A percentile compares a stretch with the other conserved stretches of the same genome.
Conservation (phyloP, 805 yeast species). For the Nakazawaea populi region DNA sequence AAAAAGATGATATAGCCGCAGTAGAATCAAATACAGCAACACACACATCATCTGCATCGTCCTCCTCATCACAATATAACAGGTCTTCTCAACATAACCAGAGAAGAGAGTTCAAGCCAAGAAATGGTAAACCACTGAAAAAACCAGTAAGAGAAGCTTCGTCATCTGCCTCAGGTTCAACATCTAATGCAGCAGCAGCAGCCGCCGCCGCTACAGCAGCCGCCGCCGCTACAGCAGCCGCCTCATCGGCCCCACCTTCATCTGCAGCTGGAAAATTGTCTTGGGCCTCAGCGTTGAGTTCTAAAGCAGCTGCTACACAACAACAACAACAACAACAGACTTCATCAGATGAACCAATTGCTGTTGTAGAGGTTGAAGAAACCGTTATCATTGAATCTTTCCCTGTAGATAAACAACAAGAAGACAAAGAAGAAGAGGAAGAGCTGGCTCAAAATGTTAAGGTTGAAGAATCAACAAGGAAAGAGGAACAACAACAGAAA, state of each 20-base stretch:
- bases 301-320: constrained; percentile 15
- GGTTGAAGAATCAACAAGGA: not conserved
- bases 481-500: constrained; percentile 4
- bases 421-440: constrained; percentile 5
- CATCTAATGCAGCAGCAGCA: not conserved
- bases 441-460: not conserved
- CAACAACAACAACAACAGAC: not conserved
- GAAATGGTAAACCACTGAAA: not conserved
- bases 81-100: constrained; percentile 5
- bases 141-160: constrained; percentile 5
- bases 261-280: constrained; percentile 19
- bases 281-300: constrained; percentile 27
- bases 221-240: constrained; percentile 4
- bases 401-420: constrained; percentile 5
- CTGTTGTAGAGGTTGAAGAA: constrained; percentile 4
- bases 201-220: constrained; percentile 7
- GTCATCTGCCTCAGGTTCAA: constrained; percentile 4
- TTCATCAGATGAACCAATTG: not conserved
- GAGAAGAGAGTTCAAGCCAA: constrained; percentile 3
- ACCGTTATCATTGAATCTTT: not conserved
- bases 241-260: constrained; percentile 2
- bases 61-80: not conserved
- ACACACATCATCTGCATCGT: not conserved
- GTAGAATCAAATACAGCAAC: constrained; percentile 1
- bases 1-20: constrained; percentile 9